Base-by-base conservation (phyloP, 176 grass and related monocot genomes). In the Triticum urartu region DNA sequence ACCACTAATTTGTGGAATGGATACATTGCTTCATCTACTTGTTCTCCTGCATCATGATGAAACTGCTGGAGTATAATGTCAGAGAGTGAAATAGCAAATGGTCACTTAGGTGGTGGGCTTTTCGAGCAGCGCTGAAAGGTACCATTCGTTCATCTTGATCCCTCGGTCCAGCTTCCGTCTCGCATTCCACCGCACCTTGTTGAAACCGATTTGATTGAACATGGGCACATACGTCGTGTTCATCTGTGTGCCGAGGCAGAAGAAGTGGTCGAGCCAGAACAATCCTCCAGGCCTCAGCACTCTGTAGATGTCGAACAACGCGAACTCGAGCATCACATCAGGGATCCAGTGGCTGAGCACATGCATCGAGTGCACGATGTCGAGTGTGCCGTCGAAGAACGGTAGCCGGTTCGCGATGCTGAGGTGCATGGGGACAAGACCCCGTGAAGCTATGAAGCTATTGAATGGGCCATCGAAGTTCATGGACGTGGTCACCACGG, bases 221-320 rank as follows among this genome's bases (percentile, higher is more conserved):
- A 91, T 89, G 10, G 92, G 86, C 67, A 81, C 86, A 43, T 89
- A 93, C 1, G 72, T 88, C 1, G 81, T 32, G 75, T 89, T 86
- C 18, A 93, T 77, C 50, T 89, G 89, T 6, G 35, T 66, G 34
- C 86, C 89, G 36, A 79, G 28, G 45, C 89, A 91, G 68, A 89
- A 88, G 79, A 93, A 91, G 84, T 81, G 92, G 74, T 89, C 92
- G 12, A 94, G 81, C 92, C 92, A 94, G 68, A 94, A 89, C 66
- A 93, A 39, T 0, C 89, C 86, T 84, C 88, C 90, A 0, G 94
- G 94, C 47, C 92, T 56, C 40, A 97, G 71, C 71, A 97, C 90
- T 40, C 94, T 72, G 94, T 85, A 94, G 14, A 97, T 76, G 81
- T 94, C 94, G 60, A 86, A 97, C 10, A 97, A 52, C 3, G 86